Evolutionary conservation across 306 rosid genomes (phyloP).

Genomic region (Luffa acutangula): DNA sequence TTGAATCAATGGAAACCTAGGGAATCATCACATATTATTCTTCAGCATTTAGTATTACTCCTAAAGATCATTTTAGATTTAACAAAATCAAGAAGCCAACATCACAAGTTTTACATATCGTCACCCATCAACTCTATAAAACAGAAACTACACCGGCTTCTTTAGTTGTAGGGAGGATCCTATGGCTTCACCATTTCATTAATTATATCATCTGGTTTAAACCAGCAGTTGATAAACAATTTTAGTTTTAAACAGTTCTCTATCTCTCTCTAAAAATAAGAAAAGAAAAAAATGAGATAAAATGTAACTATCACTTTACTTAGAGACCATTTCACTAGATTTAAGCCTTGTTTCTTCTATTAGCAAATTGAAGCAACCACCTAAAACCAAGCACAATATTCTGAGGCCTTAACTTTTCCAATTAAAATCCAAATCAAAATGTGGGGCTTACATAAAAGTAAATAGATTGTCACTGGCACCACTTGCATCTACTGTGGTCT

Average conservation of each 20-base stretch:
- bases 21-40: neutral
- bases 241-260: neutral
- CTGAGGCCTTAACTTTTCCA: neutral
- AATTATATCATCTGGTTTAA: neutral
- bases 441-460: conserved; percentile 4
- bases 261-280: neutral
- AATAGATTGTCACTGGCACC: neutral
- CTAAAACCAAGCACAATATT: neutral
- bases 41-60: neutral
- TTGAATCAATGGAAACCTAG: too few relatives aligned
- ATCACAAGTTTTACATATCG: neutral
- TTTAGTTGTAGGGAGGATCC: neutral
- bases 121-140: neutral
- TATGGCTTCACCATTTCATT: neutral
- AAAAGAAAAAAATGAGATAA: neutral
- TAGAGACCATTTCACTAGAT: neutral
- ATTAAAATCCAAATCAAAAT: neutral
- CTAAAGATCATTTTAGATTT: neutral
- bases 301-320: neutral
- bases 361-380: neutral
- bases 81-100: neutral
- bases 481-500: neutral
- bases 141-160: neutral
- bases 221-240: neutral
- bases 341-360: neutral